These are phyloP conservation scores for Letharia columbiana DNA, from an alignment of 495 filamentous ascomycete species.

Conservation along the genomic window DNA sequence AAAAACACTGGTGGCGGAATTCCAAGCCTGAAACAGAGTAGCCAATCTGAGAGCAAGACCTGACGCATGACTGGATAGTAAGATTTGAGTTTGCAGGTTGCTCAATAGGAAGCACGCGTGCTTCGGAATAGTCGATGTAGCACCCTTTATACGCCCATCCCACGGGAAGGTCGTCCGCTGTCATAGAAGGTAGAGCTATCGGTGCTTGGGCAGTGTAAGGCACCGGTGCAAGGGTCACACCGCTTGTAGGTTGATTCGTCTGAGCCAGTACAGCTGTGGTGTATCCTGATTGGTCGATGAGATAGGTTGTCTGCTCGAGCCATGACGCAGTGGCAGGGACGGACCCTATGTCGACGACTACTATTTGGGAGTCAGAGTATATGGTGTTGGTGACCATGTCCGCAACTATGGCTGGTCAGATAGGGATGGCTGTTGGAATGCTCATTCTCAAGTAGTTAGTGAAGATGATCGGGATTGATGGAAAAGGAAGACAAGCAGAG, in stretches of 20 bases:
- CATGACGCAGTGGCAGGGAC: constrained; percentile 5
- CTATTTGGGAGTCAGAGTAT: constrained; percentile 7
- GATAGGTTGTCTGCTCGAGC: constrained; percentile 13
- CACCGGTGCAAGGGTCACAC: background rate
- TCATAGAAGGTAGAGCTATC: background rate
- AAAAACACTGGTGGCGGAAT: background rate
- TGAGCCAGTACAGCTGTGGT: constrained; percentile 9
- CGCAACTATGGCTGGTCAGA: background rate
- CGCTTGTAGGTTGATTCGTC: constrained; percentile 5
- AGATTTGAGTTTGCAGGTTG: background rate
- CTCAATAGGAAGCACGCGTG: background rate
- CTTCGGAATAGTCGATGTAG: background rate
- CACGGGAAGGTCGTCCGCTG: background rate
- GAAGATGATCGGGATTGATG: background rate
- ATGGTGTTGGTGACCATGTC: constrained; percentile 4
- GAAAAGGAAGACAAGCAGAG: background rate
- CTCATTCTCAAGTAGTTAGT: background rate
- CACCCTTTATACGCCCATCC: background rate
- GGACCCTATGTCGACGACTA: constrained; percentile 6
- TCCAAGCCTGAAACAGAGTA: background rate
- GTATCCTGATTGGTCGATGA: constrained; percentile 2
- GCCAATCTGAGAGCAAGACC: background rate
- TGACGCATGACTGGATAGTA: background rate
- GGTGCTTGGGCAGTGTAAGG: background rate
- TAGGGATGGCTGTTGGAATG: background rate